Base-by-base conservation (phyloP, 2,329 filamentous ascomycete species). In the Drechmeria coniospora region DNA sequence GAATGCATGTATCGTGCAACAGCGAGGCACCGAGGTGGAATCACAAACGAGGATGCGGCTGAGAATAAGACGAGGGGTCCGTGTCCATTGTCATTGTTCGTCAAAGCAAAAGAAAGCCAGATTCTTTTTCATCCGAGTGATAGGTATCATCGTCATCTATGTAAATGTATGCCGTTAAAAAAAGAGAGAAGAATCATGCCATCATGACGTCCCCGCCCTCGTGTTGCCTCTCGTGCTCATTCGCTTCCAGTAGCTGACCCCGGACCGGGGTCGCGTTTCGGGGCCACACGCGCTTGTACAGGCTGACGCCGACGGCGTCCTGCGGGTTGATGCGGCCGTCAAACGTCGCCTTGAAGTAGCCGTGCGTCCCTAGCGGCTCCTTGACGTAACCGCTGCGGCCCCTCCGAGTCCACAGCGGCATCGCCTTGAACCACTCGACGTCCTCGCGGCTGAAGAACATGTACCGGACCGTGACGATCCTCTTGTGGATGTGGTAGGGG, bases 271-370 rank as follows among this genome's bases (percentile, higher is more conserved):
- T 47, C 12, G 83, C 74, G 36, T 63, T 64, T 32, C 86, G 65
- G 6, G 90, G 90, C 67, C 77, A 90, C 34, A 87, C 74, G 14
- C 80, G 61, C 67, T 90, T 90, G 49, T 87, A 90, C 45, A 90
- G 49, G 56, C 82, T 92, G 36, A 95, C 79, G 27, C 82, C 90
- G 25, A 98, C 74, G 3, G 84, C 76, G 56, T 98, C 90, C 57
- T 94, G 81, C 2, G 90, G 86, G 53, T 94, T 95, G 51, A 98
- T 87, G 49, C 79, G 81, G 9, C 77, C 83, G 51, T 98, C 92
- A 58, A 98, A 98, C 2, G 79, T 94, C 9, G 90, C 90, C 65
- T 98, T 98, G 69, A 95, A 95, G 61, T 98, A 98, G n/a, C 90
- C 90, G 54, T 98, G 90, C 20, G 90, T 98, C 43, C 90, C 90